Evolutionary conservation across 345 rosid species (phyloP), one percentile per base, ranked within the genome.

Genomic region (Sisymbrium irio): DNA sequence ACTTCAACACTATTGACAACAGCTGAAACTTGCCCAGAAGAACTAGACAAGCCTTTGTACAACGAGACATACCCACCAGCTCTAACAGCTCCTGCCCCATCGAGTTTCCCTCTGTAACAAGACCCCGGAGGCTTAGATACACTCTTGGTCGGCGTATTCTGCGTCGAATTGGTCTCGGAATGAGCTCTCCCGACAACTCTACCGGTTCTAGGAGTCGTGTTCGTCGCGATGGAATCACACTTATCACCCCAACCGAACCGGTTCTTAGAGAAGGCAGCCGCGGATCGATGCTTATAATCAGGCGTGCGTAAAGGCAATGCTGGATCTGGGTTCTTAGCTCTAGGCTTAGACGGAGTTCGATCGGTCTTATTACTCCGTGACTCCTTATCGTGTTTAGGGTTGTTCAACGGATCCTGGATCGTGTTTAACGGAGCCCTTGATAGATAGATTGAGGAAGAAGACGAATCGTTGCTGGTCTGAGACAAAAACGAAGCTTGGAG

Each of bases 71-170:
- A 83, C 19, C 83, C 86, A 65, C 95, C 95, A 27, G 7, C 73
- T 45, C 89, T 83, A 51, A 75, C 73, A 6, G 80, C 82, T 45
- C 81, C 84, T 35, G 67, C 60, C 32, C 85, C 86, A 76, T 87
- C 97, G 42, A 74, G 7, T 77, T 79, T 89, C 62, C 83, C 82
- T 82, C 87, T 83, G 72, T 78, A 73, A 63, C 83, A 86, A 30
- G 84, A 83, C 54, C 77, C 83, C 0, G 89, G 89, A 74, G 96
- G 97, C 87, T 92, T 95, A n/a, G 84, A 84, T 10, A 92, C 97
- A 19, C 97, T 92, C 88, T 90, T 95, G 0, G 80, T 85, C 0
- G 99, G 99, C 14, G 99, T 94, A 46, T 85, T 89, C 53, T 92
- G 99, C 1, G 90, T 83, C 10, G 99, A 95, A 87, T 67, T 81